Percentiles rank a stretch among this genome's conserved stretches.
Evolutionary conservation across 192 early-diverging fungal genomes (phyloP).

Genomic region (Rhizoclosmatium sp.): DNA sequence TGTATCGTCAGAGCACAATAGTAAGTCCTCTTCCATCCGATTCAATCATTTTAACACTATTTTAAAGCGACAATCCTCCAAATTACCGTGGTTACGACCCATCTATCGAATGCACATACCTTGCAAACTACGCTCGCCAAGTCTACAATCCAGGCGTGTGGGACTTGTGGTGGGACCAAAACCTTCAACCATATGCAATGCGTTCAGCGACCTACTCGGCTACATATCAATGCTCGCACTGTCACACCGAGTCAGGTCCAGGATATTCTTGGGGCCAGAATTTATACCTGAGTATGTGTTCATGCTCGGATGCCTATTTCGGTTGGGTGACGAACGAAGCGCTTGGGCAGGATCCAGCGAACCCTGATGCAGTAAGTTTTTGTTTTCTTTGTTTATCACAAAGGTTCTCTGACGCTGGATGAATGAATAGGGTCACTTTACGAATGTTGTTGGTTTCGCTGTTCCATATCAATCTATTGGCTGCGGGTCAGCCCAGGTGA

Average conservation of each 20-base stretch:
- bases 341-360: neutral
- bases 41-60: neutral
- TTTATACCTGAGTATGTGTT: slow-evolving; percentile 6
- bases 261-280: slow-evolving; percentile 20
- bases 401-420: neutral
- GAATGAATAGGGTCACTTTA: slow-evolving; percentile 2
- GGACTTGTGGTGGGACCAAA: neutral
- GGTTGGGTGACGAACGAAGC: slow-evolving; percentile 33
- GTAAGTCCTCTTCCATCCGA: no score
- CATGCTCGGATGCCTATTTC: slow-evolving; percentile 12
- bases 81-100: neutral
- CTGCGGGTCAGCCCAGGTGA: neutral
- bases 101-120: neutral
- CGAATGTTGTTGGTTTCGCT: slow-evolving; percentile 9
- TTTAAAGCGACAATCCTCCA: slow-evolving; percentile 10
- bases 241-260: slow-evolving; percentile 13
- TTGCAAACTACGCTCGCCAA: slow-evolving; percentile 21
- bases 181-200: neutral
- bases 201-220: neutral
- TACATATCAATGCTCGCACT: neutral
- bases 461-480: slow-evolving; percentile 4
- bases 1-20: neutral
- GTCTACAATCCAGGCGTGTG: slow-evolving; percentile 17
- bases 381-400: neutral
- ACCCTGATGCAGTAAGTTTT: slow-evolving; percentile 7